Percentiles rank a stretch among this genome's conserved stretches.
These are phyloP conservation scores for Tetrahymena elliotti DNA, from an alignment of 73 alveolate genomes.

Conservation along the genomic window DNA sequence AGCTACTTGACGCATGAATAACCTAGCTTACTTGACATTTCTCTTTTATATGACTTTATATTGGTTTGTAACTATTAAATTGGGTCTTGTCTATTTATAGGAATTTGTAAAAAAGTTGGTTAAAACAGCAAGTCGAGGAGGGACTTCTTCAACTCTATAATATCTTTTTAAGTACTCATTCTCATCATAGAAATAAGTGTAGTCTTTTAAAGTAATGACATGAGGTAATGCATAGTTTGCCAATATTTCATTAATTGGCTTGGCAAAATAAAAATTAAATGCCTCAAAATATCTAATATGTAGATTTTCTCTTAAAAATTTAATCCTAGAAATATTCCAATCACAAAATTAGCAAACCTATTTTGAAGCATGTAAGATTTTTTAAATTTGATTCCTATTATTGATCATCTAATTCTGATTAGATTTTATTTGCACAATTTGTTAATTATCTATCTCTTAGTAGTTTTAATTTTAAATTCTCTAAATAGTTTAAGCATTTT, in stretches of 20 bases:
- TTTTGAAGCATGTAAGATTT: background rate
- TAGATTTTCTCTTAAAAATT: background rate
- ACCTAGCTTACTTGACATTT: background rate
- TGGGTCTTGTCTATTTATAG: constrained; percentile 20
- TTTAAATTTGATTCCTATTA: background rate
- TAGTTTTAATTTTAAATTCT: no score
- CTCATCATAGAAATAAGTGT: constrained; percentile 3
- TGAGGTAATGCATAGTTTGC: constrained; percentile 17
- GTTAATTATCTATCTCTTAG: background rate
- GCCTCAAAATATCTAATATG: constrained; percentile 14
- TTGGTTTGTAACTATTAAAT: constrained; percentile 4
- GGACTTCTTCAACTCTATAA: constrained; percentile 1
- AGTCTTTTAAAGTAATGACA: constrained; percentile 21
- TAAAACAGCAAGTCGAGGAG: background rate
- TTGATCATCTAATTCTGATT: background rate
- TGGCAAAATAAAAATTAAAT: constrained; percentile 31
- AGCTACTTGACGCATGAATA: background rate
- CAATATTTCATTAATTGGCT: constrained; percentile 28
- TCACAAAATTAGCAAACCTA: background rate
- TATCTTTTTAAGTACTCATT: constrained; percentile 15
- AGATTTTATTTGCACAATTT: background rate
- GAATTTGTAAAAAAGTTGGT: constrained; percentile 5
- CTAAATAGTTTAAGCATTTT: background rate
- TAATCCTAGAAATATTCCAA: background rate
- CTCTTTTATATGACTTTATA: constrained; percentile 3